Percentiles rank a stretch among this genome's conserved stretches.
phyloP scores from a whole-genome alignment of 2,329 filamentous ascomycete species.

The Capronia americana region DNA sequence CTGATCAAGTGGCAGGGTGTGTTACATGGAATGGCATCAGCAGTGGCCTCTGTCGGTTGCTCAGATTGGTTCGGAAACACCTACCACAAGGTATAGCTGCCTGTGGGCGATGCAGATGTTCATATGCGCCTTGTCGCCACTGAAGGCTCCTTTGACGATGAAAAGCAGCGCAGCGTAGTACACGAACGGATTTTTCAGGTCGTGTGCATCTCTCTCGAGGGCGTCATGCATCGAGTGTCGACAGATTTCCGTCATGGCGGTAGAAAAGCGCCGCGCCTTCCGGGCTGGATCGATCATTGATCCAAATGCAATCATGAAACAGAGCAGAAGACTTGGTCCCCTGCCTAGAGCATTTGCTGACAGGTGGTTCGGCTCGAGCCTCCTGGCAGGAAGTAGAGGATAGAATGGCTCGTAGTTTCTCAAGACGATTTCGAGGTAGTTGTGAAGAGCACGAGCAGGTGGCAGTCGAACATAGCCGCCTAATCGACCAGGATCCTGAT shows the following conservation, averaged over 20 bases:
- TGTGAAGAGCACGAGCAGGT: neutral
- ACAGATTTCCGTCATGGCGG: constrained; percentile 12
- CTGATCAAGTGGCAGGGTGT: neutral
- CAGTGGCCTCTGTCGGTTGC: neutral
- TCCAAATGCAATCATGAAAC: constrained; percentile 18
- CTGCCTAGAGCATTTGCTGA: neutral
- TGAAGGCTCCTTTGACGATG: constrained; percentile 7
- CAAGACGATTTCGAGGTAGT: constrained; percentile 11
- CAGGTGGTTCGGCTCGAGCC: constrained; percentile 13
- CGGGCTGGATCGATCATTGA: constrained; percentile 10
- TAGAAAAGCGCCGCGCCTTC: constrained; percentile 11
- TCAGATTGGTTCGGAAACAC: neutral
- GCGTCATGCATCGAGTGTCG: constrained; percentile 11
- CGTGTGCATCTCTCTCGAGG: neutral
- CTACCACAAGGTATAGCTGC: constrained; percentile 7
- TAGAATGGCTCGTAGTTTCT: constrained; percentile 16
- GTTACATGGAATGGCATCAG: neutral
- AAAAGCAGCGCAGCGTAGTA: constrained; percentile 5
- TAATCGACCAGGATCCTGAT: neutral
- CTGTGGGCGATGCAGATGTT: constrained; percentile 7
- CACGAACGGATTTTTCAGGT: neutral
- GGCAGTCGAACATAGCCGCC: constrained; percentile 15
- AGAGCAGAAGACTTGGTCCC: constrained; percentile 11
- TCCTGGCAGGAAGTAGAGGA: neutral
- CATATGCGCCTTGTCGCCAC: constrained; percentile 14